Base-by-base conservation (phyloP, 805 yeast genomes). In the Kodamaea restingae region DNA sequence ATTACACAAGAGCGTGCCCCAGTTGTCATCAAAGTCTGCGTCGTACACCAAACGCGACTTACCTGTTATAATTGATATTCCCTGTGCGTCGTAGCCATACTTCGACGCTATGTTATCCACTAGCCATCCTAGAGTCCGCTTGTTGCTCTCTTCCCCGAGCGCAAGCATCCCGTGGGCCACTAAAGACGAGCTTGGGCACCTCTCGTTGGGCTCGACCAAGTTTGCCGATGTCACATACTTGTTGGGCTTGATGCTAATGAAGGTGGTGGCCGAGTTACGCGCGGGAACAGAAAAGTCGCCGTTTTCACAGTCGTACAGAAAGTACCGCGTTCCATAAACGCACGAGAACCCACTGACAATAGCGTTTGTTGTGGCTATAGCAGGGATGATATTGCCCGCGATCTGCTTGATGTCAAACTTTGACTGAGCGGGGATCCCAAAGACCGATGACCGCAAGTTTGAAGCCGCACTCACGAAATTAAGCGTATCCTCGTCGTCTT, bases 371-470 rank as follows among this genome's bases (percentile, higher is more conserved):
- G 98, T 93, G 4, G 98, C 98, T 50, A 95, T 90, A 0, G 98
- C 98, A 0, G 99, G 98, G 29, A 93, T 93, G 51, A 93, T 93
- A 60, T 91, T 93, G 4, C 99, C 99, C 0, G 98, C 98, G 47
- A 91, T 88, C 53, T 85, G 95, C 58, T 93, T 93, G 45, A 85
- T 77, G 44, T 88, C 95, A 55, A 95, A 93, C 43, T 85, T 81
- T 3, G 93, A 72, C 55, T 84, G 82, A 37, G 68, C 49, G 24
- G 80, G 84, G 41, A 90, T 88, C 17, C 71, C 67, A 55, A 90
- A 91, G 2, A 85, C 72, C 35, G 52, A 54, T 0, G 91, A 81
- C 47, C 96, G 71, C 35, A 90, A 68, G 52, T 88, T 88, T 0
- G 96, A 79, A 1, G 96, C 79, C 0, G 96, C 79, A 2, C 79